A percentile compares a stretch with the other conserved stretches of the same genome.
These are phyloP conservation scores for Venturia pyrina DNA, from an alignment of 2,329 filamentous ascomycete genomes.

Conservation along the genomic window DNA sequence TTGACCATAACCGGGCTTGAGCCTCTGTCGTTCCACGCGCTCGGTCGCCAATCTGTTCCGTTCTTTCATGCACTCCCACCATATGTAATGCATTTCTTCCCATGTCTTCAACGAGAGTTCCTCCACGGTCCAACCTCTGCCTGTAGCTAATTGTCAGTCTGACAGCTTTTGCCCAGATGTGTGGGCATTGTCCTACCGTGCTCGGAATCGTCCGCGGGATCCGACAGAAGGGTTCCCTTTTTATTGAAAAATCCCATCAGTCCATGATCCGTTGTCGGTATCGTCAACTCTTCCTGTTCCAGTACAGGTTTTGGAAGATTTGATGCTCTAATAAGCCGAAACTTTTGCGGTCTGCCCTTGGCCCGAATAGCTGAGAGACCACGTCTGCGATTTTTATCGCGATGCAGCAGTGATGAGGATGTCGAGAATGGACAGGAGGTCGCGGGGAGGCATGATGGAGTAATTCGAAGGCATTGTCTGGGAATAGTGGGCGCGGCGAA, in stretches of 20 bases:
- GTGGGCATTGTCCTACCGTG: slow-evolving; percentile 45
- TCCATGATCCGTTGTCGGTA: slow-evolving; percentile 63
- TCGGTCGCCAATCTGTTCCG: slow-evolving; percentile 81
- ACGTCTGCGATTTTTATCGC: slow-evolving; percentile 67
- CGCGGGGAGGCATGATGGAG: background rate
- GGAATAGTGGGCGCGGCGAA: background rate
- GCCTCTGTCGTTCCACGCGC: slow-evolving; percentile 54
- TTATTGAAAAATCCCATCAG: slow-evolving; percentile 86
- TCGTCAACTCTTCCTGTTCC: slow-evolving; percentile 44
- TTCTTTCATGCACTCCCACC: slow-evolving; percentile 92
- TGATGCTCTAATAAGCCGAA: slow-evolving; percentile 62
- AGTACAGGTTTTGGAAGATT: slow-evolving; percentile 56
- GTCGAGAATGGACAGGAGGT: slow-evolving; percentile 8
- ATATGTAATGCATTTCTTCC: slow-evolving; percentile 84
- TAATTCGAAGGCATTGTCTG: background rate
- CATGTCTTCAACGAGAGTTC: slow-evolving; percentile 85
- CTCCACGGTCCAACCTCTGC: slow-evolving; percentile 72
- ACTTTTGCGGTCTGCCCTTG: slow-evolving; percentile 59
- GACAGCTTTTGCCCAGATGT: background rate
- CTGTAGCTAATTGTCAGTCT: slow-evolving; percentile 25
- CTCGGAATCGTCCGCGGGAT: slow-evolving; percentile 58
- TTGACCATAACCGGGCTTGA: slow-evolving; percentile 64
- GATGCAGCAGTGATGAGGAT: background rate
- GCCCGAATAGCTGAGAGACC: slow-evolving; percentile 73
- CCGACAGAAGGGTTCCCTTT: slow-evolving; percentile 56